phyloP scores from a whole-genome alignment of 2,329 filamentous ascomycete genomes.

The Simplicillium aogashimaense region DNA sequence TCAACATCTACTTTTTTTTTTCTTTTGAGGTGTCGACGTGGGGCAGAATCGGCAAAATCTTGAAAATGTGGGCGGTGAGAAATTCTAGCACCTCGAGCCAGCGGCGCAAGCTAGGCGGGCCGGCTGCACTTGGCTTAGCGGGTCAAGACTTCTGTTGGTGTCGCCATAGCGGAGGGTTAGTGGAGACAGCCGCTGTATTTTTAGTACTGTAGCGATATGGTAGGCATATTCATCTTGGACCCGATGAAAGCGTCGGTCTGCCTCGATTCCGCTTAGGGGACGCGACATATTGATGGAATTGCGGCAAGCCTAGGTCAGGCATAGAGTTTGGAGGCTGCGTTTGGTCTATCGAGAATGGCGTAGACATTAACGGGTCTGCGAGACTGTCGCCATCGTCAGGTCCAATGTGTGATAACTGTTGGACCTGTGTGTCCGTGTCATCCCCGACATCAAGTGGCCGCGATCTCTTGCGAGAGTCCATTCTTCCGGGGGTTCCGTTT shows the following conservation, averaged over 20 bases:
- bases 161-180: neutral
- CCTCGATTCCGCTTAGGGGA: constrained; percentile 19
- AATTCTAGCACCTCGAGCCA: neutral
- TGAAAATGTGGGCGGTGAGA: constrained; percentile 20
- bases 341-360: constrained; percentile 16
- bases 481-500: no score
- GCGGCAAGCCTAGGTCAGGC: constrained; percentile 3
- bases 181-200: no score
- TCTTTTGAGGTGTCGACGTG: constrained; percentile 8
- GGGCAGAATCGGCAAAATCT: constrained; percentile 18
- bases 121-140: no score
- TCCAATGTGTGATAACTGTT: no score
- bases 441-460: no score
- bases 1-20: constrained; percentile 2
- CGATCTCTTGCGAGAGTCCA: no score
- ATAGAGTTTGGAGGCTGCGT: constrained; percentile 1
- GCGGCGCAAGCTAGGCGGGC: no score
- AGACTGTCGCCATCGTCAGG: neutral
- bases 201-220: constrained; percentile 5
- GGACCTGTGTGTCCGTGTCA: no score
- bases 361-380: constrained; percentile 13
- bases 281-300: constrained; percentile 18
- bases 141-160: constrained; percentile 4
- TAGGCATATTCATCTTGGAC: neutral
- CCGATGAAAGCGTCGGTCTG: no score